Evolutionary conservation across 495 filamentous ascomycete species (phyloP).

Genomic region (Neurospora cerealis): DNA sequence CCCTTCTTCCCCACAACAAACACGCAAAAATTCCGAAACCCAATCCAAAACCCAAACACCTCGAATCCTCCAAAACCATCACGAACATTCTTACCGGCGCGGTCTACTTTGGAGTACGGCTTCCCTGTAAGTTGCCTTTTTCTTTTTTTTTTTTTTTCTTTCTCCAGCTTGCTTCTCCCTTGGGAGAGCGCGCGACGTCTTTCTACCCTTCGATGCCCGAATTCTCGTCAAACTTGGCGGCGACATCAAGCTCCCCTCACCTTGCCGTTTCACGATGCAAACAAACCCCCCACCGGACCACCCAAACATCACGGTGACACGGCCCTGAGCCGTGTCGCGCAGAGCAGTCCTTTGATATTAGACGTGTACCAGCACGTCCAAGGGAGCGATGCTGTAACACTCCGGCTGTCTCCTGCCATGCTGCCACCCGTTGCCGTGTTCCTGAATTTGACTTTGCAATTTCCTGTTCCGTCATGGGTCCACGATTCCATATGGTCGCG

Average conservation of each 20-base stretch:
- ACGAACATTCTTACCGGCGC: background rate
- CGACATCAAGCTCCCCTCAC: background rate
- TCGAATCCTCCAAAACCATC: background rate
- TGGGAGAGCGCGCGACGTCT: background rate
- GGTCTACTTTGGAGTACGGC: background rate
- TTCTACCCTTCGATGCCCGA: background rate
- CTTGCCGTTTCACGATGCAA: background rate
- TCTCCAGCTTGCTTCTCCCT: background rate
- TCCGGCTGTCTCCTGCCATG: background rate
- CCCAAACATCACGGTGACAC: background rate
- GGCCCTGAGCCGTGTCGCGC: background rate
- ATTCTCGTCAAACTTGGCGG: background rate
- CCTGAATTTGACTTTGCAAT: background rate
- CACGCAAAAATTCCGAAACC: background rate
- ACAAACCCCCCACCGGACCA: background rate
- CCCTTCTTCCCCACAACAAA: background rate
- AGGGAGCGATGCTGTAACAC: background rate
- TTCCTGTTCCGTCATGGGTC: background rate
- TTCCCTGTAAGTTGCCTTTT: background rate
- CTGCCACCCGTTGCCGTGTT: background rate
- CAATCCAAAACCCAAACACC: background rate
- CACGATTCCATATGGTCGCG: background rate
- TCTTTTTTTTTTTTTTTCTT: background rate
- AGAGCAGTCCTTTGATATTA: background rate
- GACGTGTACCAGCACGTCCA: background rate